Conservation (phyloP, 1,284 basidiomycete species). For the Agaricales sp. region DNA sequence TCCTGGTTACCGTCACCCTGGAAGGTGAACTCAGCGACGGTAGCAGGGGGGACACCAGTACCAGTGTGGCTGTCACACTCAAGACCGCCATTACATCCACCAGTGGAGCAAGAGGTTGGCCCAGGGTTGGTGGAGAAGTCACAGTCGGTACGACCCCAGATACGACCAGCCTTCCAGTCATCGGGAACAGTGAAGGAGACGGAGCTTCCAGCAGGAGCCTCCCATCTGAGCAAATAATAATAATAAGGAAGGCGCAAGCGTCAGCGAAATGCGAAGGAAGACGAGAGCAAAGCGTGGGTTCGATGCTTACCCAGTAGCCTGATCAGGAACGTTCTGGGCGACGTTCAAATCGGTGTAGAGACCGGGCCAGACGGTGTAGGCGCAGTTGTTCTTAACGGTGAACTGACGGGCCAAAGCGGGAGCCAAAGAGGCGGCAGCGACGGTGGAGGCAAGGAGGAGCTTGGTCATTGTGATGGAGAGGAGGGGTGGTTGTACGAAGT, state of each 20-base stretch:
- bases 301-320: conserved; percentile 23
- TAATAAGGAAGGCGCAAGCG: not conserved
- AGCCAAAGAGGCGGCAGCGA: not conserved
- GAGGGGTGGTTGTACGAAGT: not conserved
- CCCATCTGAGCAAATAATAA: conserved; percentile 18
- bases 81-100: conserved; percentile 38
- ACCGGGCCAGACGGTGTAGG: conserved; percentile 12
- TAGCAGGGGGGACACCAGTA: conserved; percentile 27
- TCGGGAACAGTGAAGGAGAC: conserved; percentile 21
- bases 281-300: conserved; percentile 1
- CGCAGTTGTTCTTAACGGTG: conserved; percentile 14
- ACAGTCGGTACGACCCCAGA: conserved; percentile 33
- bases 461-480: not conserved
- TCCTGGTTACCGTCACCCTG: conserved; percentile 2
- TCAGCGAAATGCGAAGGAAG: not conserved
- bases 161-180: conserved; percentile 25
- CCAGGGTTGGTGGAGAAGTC: conserved; percentile 30
- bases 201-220: conserved; percentile 15
- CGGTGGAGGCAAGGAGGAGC: not conserved
- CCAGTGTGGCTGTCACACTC: conserved; percentile 28
- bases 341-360: conserved; percentile 22
- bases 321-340: conserved; percentile 23
- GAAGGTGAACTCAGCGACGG: conserved; percentile 24
- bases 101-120: conserved; percentile 30
- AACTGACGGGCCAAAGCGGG: conserved; percentile 8